A percentile compares a stretch with the other conserved stretches of the same genome.
phyloP scores from a whole-genome alignment of 140 eudicot genomes.

The Anethum foeniculum region DNA sequence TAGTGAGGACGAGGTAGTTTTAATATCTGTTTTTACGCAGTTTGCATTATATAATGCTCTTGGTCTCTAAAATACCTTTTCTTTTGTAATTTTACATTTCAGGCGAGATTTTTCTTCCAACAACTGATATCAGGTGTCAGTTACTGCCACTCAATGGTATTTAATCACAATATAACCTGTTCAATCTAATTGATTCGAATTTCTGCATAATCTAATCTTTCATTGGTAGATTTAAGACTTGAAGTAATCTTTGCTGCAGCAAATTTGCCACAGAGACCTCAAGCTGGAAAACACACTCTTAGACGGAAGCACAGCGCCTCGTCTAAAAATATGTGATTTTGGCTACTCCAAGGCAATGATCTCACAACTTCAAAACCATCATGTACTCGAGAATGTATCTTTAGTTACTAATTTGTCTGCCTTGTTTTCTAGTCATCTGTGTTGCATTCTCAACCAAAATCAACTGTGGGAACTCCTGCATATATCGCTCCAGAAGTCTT shows the following conservation, averaged over 20 bases:
- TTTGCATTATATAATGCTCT: background rate
- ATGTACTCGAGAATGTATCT: background rate
- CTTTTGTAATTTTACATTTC: slow-evolving; percentile 5
- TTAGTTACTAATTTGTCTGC: background rate
- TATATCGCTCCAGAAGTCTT: slow-evolving; percentile 91
- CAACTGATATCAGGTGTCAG: slow-evolving; percentile 93
- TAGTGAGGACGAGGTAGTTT: slow-evolving; percentile 76
- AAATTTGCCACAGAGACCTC: slow-evolving; percentile 90
- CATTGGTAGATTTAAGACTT: background rate
- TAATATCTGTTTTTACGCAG: background rate
- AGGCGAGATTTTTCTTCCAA: slow-evolving; percentile 82
- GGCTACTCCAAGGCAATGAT: slow-evolving; percentile 76
- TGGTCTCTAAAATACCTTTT: background rate
- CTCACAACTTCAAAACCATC: background rate
- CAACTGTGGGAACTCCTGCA: slow-evolving; percentile 95
- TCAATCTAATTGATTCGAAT: background rate
- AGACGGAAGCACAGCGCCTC: slow-evolving; percentile 62
- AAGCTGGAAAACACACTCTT: slow-evolving; percentile 89
- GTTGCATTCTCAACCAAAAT: slow-evolving; percentile 89
- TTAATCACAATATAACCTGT: background rate
- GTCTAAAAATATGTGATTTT: slow-evolving; percentile 82
- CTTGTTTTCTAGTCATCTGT: slow-evolving; percentile 46
- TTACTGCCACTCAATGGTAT: slow-evolving; percentile 91
- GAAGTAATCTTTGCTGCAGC: slow-evolving; percentile 32
- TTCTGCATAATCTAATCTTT: background rate